Conservation (phyloP, 345 rosid species). For the Hypericum perforatum region DNA sequence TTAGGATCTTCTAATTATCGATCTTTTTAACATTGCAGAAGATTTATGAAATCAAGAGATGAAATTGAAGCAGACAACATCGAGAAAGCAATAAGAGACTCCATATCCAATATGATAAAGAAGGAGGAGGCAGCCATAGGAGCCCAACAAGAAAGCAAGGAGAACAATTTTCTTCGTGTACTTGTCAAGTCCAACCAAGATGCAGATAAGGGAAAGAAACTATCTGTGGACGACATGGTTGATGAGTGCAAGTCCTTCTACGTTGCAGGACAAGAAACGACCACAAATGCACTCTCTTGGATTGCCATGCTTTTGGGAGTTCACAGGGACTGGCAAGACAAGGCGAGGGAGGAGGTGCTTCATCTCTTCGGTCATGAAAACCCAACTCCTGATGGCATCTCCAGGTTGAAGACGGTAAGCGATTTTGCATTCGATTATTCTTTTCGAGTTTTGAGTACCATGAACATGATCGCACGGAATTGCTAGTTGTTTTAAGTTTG, state of each 20-base stretch:
- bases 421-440: not conserved
- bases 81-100: not conserved
- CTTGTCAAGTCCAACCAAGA: not conserved
- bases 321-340: slow-evolving; percentile 2
- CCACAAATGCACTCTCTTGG: not conserved
- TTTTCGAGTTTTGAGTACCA: too few relatives aligned
- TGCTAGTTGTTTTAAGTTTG: too few relatives aligned
- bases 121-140: not conserved
- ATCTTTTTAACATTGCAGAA: not conserved
- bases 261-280: not conserved
- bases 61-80: not conserved
- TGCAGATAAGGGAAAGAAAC: not conserved
- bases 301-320: not conserved
- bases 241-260: slow-evolving; percentile 5
- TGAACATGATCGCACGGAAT: too few relatives aligned
- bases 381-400: slow-evolving; percentile 6
- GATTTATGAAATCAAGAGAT: not conserved
- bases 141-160: too few relatives aligned
- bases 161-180: not conserved
- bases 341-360: not conserved
- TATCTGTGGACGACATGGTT: not conserved
- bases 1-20: too few relatives aligned
- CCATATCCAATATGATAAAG: not conserved
- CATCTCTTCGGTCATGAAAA: not conserved
- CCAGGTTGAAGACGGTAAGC: not conserved